Base-by-base conservation (phyloP, 2,329 filamentous ascomycete species). In the Eutypa lata region DNA sequence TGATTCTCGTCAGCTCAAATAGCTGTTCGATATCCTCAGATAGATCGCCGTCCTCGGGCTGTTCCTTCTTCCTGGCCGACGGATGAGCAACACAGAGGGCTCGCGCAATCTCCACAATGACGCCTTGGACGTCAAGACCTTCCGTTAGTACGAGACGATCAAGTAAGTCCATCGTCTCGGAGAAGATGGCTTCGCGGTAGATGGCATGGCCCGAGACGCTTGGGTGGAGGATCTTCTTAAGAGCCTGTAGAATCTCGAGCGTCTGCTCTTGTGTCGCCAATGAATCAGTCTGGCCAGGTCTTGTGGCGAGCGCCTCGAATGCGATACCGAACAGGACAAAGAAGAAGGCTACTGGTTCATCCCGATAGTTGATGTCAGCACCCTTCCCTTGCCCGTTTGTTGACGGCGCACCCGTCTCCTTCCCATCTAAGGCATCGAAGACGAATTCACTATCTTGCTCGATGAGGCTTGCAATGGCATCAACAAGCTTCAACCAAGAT, bases 391-490 rank as follows among this genome's bases (percentile, higher is more conserved):
- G 75, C 2, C 76, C 77, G 54, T 79, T 81, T 24, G 71, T 64
- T 10, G 72, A 70, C 4, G 74, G 70, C 21, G 73, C 79, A 10
- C 77, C 75, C 0, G 74, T 73, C 62, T 83, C 81, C 66, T 94
- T 96, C 49, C 92, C 92, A 66, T 99, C 94, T 7, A 99, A 76
- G 1, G 94, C 94, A 70, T 97, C 92, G 66, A 99, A 99, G 3
- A 99, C 94, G 58, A 97, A 96, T 56, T 94, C 91, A 71, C 92
- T 97, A 67, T 99, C 94, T 70, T 97, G 93, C 65, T 97, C 94
- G 53, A 99, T 97, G 5, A 99, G 78, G 65, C 92, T 96, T 11
- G 94, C 93, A 69, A 99, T 97, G 3, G 94, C 95, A 73, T 99
- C 92, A 2, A 99, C 93, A 11, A 99, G 82, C 61, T 94, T 96